Conservation (phyloP, 305 asterid species). For the Solanum hybrid region DNA sequence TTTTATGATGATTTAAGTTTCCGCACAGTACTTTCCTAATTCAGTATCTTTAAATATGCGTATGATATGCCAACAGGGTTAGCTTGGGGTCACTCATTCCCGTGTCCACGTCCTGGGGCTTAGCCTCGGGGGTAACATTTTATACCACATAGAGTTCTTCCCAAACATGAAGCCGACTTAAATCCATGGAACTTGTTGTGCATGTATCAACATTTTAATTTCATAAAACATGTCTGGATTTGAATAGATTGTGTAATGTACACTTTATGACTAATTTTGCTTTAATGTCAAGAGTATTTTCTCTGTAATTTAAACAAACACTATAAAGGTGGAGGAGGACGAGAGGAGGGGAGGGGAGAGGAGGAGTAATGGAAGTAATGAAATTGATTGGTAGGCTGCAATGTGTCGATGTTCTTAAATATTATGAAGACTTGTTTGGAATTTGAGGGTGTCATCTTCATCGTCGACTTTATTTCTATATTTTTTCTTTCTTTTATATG, state of each 20-base stretch:
- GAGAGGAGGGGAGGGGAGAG: background rate
- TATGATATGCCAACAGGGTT: too few relatives aligned
- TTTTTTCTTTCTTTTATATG: background rate
- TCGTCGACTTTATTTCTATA: background rate
- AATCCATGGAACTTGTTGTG: background rate
- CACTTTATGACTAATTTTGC: background rate
- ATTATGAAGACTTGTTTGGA: background rate
- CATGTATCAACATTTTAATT: too few relatives aligned
- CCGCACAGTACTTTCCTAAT: too few relatives aligned
- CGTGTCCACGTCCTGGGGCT: too few relatives aligned
- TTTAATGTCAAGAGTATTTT: background rate
- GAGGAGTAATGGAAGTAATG: background rate
- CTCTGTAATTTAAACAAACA: background rate
- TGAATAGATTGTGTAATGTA: background rate
- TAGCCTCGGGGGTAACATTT: too few relatives aligned
- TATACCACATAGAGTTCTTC: background rate
- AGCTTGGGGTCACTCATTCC: too few relatives aligned
- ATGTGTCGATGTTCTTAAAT: background rate
- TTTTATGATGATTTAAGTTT: too few relatives aligned
- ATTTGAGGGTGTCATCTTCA: background rate
- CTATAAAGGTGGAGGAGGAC: background rate
- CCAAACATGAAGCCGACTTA: too few relatives aligned
- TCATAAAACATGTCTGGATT: too few relatives aligned
- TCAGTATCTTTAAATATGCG: too few relatives aligned
- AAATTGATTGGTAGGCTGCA: background rate